These are phyloP conservation scores for Malus hybrid DNA, from an alignment of 331 rosid species.

Conservation along the genomic window DNA sequence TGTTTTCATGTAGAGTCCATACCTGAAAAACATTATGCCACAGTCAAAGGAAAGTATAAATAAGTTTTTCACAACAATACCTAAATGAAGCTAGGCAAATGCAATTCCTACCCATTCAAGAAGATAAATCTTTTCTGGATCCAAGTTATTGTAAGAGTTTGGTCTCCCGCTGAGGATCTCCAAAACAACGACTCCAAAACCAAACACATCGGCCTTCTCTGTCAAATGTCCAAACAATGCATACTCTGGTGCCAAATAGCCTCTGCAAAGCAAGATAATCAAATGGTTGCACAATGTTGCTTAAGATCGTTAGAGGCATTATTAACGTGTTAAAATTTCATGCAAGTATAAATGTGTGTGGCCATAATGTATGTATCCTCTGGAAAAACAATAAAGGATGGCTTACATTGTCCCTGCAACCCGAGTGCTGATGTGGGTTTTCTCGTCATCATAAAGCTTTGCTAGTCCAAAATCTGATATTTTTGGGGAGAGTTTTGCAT, in stretches of 20 bases:
- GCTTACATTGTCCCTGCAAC: too few relatives aligned
- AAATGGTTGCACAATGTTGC: background rate
- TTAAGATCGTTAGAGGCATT: background rate
- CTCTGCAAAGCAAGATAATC: slow-evolving; percentile 3
- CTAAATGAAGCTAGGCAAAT: background rate
- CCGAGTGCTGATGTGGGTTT: too few relatives aligned
- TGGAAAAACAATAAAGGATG: too few relatives aligned
- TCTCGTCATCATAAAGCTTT: too few relatives aligned
- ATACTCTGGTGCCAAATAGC: slow-evolving; percentile 21
- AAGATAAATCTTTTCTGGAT: slow-evolving; percentile 4
- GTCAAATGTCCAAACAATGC: slow-evolving; percentile 22
- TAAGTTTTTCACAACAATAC: background rate
- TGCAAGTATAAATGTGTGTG: too few relatives aligned
- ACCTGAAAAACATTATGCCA: slow-evolving; percentile 3
- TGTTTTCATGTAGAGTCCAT: slow-evolving; percentile 15
- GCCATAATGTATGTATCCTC: too few relatives aligned
- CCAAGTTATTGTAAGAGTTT: background rate
- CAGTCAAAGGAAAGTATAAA: background rate
- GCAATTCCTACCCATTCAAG: slow-evolving; percentile 10
- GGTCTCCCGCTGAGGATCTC: slow-evolving; percentile 21
- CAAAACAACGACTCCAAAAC: slow-evolving; percentile 17
- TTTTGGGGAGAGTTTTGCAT: too few relatives aligned
- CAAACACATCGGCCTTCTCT: slow-evolving; percentile 23
- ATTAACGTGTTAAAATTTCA: too few relatives aligned
- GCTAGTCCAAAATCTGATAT: too few relatives aligned